A percentile compares a stretch with the other conserved stretches of the same genome.
These are phyloP conservation scores for Rhododendron ferrugineum DNA, from an alignment of 148 eudicot genomes.

Conservation along the genomic window DNA sequence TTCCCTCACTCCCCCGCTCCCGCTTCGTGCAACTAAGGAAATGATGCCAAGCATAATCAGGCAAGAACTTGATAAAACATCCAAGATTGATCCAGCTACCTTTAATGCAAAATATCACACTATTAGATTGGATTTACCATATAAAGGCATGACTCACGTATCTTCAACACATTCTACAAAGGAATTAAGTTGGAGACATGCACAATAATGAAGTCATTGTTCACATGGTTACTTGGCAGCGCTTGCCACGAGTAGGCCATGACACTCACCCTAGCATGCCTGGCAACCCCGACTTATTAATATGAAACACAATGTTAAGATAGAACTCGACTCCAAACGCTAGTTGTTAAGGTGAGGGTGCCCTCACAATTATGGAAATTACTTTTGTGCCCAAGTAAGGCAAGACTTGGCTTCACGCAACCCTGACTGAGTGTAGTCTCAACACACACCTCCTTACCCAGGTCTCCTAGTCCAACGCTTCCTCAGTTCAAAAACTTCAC, in stretches of 20 bases:
- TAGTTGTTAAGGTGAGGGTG: not conserved
- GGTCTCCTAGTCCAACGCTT: not conserved
- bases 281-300: not conserved
- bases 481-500: not conserved
- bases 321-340: not conserved
- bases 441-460: not conserved
- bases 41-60: not conserved
- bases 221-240: not conserved
- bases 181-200: not conserved
- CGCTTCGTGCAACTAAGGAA: too few species aligned
- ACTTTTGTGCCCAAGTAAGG: not conserved
- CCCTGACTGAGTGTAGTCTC: not conserved
- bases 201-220: not conserved
- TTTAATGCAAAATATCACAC: not conserved
- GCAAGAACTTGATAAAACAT: not conserved
- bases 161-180: not conserved
- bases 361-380: not conserved
- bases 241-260: not conserved
- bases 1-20: too few species aligned
- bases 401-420: not conserved
- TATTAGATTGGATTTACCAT: not conserved
- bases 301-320: not conserved
- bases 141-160: not conserved
- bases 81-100: not conserved
- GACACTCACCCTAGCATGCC: not conserved